Conservation (phyloP, 23 red algal genomes). For the Pyropia haitanensis region DNA sequence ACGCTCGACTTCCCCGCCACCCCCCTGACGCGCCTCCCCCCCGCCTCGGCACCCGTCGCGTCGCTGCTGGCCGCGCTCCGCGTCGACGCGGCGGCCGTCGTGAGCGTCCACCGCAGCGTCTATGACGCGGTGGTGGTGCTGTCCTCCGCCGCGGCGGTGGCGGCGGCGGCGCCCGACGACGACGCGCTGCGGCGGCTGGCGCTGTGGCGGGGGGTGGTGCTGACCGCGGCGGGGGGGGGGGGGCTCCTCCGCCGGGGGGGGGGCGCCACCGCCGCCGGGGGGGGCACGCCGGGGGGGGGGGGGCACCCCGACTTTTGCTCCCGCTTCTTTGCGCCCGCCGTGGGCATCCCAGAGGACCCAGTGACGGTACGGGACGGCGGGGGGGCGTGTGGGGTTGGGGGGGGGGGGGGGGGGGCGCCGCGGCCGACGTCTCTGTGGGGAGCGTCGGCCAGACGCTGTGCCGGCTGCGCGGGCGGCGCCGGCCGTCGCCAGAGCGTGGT, state of each 20-base stretch:
- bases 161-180: neutral
- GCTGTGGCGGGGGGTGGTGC: neutral
- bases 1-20: neutral
- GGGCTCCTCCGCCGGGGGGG: neutral
- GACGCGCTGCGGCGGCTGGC: neutral
- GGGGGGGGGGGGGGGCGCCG: too few species aligned
- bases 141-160: neutral
- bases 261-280: too few species aligned
- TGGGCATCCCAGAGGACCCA: neutral
- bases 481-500: too few species aligned
- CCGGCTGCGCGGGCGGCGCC: too few species aligned
- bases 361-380: neutral
- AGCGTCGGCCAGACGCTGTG: too few species aligned
- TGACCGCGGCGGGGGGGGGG: neutral
- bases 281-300: neutral
- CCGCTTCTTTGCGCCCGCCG: neutral
- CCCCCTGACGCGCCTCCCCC: neutral
- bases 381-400: too few species aligned
- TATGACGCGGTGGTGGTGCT: slow-evolving; percentile 1
- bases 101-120: neutral
- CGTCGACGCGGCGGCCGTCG: neutral
- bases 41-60: neutral
- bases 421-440: too few species aligned
- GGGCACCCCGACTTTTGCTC: neutral
- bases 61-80: neutral